Evolutionary conservation across 192 early-diverging fungal genomes (phyloP).

Genomic region (Endogone sp.): DNA sequence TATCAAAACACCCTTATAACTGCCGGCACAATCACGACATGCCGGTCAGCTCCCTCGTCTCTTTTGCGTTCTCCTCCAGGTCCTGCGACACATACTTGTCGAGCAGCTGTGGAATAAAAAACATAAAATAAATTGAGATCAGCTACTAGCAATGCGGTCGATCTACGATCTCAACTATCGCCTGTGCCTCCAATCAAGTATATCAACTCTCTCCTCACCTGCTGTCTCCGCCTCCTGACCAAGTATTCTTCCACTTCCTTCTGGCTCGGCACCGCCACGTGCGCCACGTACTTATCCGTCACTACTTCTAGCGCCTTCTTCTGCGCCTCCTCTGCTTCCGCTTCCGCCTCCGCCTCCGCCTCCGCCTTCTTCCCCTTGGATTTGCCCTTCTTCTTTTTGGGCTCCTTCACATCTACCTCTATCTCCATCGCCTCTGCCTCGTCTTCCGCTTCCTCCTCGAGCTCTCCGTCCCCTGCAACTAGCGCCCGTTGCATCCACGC

Average conservation of each 20-base stretch:
- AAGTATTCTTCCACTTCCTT: slow-evolving; percentile 75
- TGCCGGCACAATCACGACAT: neutral
- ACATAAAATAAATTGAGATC: neutral
- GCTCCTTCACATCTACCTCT: neutral
- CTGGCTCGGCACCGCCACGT: slow-evolving; percentile 56
- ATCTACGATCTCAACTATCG: too few species aligned
- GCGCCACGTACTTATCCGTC: slow-evolving; percentile 13
- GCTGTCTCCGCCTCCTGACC: slow-evolving; percentile 66
- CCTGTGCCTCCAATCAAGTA: too few species aligned
- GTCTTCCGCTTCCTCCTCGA: slow-evolving; percentile 2
- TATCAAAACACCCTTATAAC: too few species aligned
- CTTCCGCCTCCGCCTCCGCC: slow-evolving; percentile 26
- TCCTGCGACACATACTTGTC: slow-evolving; percentile 45
- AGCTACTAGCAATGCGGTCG: neutral
- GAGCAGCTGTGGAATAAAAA: slow-evolving; percentile 18
- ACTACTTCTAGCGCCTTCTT: neutral
- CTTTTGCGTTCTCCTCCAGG: slow-evolving; percentile 21
- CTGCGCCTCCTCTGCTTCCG: slow-evolving; percentile 28
- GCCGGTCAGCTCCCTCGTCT: slow-evolving; percentile 26
- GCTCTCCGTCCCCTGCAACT: slow-evolving; percentile 5
- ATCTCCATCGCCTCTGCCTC: neutral
- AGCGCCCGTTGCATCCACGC: slow-evolving; percentile 13
- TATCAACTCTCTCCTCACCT: slow-evolving; percentile 29
- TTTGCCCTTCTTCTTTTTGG: slow-evolving; percentile 13
- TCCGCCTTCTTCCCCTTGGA: slow-evolving; percentile 22